Percentiles rank a stretch among this genome's conserved stretches.
Evolutionary conservation across 139 green algal species (phyloP).

Genomic region (Volvox africanus): DNA sequence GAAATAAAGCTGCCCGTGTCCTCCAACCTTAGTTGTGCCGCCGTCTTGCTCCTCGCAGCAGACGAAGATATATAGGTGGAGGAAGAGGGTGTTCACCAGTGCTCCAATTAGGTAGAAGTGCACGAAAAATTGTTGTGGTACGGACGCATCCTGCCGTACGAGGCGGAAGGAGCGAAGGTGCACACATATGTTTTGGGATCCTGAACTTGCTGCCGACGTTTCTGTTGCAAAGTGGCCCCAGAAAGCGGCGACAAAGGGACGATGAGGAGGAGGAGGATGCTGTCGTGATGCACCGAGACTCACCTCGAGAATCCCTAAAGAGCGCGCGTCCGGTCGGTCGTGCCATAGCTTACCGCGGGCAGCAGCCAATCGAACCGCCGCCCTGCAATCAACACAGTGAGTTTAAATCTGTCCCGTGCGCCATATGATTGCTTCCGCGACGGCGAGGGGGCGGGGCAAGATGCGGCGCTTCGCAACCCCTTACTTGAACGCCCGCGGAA

Average conservation of each 20-base stretch:
- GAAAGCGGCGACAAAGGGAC: background rate
- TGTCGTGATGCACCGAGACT: background rate
- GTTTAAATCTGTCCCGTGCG: background rate
- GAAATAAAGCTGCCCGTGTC: too few species aligned
- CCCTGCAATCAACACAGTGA: constrained; percentile 36
- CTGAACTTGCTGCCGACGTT: too few species aligned
- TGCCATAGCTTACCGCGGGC: constrained; percentile 73
- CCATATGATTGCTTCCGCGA: background rate
- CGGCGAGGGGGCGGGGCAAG: too few species aligned
- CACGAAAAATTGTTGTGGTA: constrained; percentile 82
- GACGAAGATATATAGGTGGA: constrained; percentile 40
- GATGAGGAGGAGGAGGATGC: too few species aligned
- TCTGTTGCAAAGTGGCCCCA: background rate
- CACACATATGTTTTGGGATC: background rate
- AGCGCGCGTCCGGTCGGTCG: constrained; percentile 13
- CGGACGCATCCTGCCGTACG: constrained; percentile 60
- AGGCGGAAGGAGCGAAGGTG: background rate
- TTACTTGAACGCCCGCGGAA: constrained; percentile 70
- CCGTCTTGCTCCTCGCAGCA: background rate
- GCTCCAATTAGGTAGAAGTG: constrained; percentile 84
- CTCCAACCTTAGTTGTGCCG: constrained; percentile 1
- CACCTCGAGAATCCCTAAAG: background rate
- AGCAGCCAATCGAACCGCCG: constrained; percentile 63
- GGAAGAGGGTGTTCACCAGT: constrained; percentile 49
- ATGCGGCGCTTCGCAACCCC: background rate